Evolutionary conservation across 371 early-diverging fungal species (phyloP).

Genomic region (Mucor sp.): DNA sequence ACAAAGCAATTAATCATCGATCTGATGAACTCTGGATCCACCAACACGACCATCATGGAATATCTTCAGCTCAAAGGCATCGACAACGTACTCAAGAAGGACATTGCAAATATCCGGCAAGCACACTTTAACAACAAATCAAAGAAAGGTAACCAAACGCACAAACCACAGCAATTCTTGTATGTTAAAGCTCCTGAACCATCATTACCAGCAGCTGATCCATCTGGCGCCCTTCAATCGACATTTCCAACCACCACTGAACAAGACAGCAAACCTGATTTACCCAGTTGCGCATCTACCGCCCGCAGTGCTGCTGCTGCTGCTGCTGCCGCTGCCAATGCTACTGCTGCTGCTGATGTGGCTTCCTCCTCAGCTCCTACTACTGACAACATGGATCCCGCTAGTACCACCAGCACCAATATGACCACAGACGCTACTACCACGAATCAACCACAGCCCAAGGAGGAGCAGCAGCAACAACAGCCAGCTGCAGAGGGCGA

Average conservation of each 20-base stretch:
- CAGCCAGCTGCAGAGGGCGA: background rate
- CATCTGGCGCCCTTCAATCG: background rate
- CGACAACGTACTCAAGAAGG: constrained; percentile 13
- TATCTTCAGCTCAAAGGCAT: constrained; percentile 8
- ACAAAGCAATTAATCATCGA: constrained; percentile 1
- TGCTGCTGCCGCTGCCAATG: background rate
- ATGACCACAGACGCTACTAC: background rate
- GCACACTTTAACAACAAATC: constrained; percentile 7
- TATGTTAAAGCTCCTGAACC: background rate
- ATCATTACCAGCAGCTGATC: background rate
- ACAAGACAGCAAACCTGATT: background rate
- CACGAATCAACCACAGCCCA: background rate
- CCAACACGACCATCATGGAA: constrained; percentile 10
- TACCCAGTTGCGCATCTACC: background rate
- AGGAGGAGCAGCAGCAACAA: background rate
- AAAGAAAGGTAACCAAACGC: background rate
- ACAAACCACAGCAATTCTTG: background rate
- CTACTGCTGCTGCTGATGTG: background rate
- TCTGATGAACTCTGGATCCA: constrained; percentile 6
- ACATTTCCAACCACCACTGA: background rate
- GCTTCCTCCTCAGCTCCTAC: background rate
- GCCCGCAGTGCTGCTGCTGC: background rate
- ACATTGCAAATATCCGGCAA: constrained; percentile 20
- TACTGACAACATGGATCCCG: background rate
- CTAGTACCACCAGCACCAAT: background rate